A percentile compares a stretch with the other conserved stretches of the same genome.
phyloP scores from a whole-genome alignment of 2,329 filamentous ascomycete species.

The Cladosporium sphaerospermum region DNA sequence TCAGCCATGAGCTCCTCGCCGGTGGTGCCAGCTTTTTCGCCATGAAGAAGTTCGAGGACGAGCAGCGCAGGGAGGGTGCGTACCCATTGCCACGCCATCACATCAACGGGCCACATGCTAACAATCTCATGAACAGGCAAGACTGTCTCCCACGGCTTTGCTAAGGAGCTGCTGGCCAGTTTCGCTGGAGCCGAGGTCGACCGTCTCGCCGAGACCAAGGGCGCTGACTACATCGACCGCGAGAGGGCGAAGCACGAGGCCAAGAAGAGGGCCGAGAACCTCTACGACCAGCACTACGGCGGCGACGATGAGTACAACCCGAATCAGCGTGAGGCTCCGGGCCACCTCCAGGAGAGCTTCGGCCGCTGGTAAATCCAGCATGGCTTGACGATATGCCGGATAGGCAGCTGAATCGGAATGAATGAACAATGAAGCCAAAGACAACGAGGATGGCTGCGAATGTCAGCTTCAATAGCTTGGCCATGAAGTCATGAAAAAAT shows the following conservation, averaged over 20 bases:
- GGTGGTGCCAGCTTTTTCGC: conserved; percentile 72
- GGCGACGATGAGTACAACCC: conserved; percentile 41
- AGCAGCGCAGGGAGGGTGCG: conserved; percentile 62
- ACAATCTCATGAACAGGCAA: conserved; percentile 59
- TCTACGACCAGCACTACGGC: conserved; percentile 47
- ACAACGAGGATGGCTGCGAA: too few relatives aligned
- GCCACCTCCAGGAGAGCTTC: conserved; percentile 24
- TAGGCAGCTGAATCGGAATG: too few relatives aligned
- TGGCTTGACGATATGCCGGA: too few relatives aligned
- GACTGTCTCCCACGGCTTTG: conserved; percentile 63
- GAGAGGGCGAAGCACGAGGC: conserved; percentile 44
- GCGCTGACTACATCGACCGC: conserved; percentile 43
- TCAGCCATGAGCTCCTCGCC: conserved; percentile 68
- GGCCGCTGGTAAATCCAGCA: neutral
- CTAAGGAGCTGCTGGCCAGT: conserved; percentile 70
- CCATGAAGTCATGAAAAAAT: too few relatives aligned
- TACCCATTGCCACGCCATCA: conserved; percentile 1
- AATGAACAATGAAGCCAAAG: too few relatives aligned
- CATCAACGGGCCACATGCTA: neutral
- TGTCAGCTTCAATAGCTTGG: too few relatives aligned
- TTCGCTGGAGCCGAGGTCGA: conserved; percentile 70
- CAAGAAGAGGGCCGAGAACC: conserved; percentile 35
- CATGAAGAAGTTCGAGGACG: conserved; percentile 73
- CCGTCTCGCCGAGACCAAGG: conserved; percentile 59
- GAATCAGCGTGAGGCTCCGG: conserved; percentile 33